phyloP scores from a whole-genome alignment of 2,329 filamentous ascomycete genomes.

The Xylariaceae sp. region DNA sequence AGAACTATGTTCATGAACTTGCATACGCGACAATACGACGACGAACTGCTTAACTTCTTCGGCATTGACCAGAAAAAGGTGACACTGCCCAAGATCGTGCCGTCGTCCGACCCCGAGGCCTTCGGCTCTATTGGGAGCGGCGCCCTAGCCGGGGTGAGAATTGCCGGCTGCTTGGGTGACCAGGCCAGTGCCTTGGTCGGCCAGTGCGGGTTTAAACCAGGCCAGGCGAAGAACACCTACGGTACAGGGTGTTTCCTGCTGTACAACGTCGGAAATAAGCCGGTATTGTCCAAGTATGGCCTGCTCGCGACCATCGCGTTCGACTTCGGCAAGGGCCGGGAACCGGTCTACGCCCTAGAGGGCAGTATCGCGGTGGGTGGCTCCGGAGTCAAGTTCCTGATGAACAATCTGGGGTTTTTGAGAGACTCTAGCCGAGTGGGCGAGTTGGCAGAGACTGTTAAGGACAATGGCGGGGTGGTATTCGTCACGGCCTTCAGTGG shows the following conservation, averaged over 20 bases:
- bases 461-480: constrained; percentile 80
- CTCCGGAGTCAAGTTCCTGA: constrained; percentile 75
- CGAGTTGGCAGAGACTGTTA: constrained; percentile 53
- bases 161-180: constrained; percentile 85
- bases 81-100: constrained; percentile 78
- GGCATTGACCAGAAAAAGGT: constrained; percentile 70
- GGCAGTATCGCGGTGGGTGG: constrained; percentile 83
- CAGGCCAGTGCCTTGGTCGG: constrained; percentile 86
- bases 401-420: constrained; percentile 66
- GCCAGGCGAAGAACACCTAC: constrained; percentile 88
- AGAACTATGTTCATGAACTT: constrained; percentile 96
- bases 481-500: constrained; percentile 92
- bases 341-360: constrained; percentile 78
- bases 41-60: constrained; percentile 77
- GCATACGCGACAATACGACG: constrained; percentile 77
- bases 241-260: constrained; percentile 88
- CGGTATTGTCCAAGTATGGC: constrained; percentile 82
- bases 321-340: constrained; percentile 65
- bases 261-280: constrained; percentile 84
- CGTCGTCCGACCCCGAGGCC: constrained; percentile 72
- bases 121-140: constrained; percentile 72
- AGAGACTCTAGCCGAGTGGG: constrained; percentile 53
- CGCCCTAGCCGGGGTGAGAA: constrained; percentile 68
- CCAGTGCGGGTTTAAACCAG: constrained; percentile 80
- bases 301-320: constrained; percentile 87